These are phyloP conservation scores for Alternaria dauci DNA, from an alignment of 2,329 filamentous ascomycete genomes.

Conservation along the genomic window DNA sequence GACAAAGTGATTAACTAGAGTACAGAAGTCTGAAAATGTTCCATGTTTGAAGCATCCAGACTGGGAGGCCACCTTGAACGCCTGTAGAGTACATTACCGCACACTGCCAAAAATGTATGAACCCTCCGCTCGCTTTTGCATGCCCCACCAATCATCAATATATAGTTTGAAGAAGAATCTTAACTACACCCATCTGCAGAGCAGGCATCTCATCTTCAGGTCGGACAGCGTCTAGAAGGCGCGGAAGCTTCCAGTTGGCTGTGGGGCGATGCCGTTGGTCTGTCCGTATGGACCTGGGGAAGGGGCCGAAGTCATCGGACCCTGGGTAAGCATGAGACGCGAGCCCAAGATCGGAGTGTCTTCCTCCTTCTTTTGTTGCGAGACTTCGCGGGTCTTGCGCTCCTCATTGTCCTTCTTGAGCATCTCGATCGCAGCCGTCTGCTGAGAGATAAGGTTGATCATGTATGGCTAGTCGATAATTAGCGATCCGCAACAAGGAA, in stretches of 20 bases:
- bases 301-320: conserved; percentile 67
- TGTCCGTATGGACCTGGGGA: conserved; percentile 77
- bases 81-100: conserved; percentile 41
- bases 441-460: conserved; percentile 96
- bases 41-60: conserved; percentile 28
- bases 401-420: conserved; percentile 97
- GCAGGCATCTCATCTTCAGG: neutral
- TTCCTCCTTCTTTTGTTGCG: conserved; percentile 88
- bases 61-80: conserved; percentile 35
- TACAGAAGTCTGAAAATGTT: conserved; percentile 35
- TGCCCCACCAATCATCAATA: conserved; percentile 35
- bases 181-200: neutral
- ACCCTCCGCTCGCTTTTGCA: conserved; percentile 35
- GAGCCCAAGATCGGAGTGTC: conserved; percentile 92
- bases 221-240: conserved; percentile 39
- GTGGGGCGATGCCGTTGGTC: conserved; percentile 87
- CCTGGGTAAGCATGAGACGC: conserved; percentile 95
- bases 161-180: conserved; percentile 28
- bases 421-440: conserved; percentile 81
- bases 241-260: conserved; percentile 74
- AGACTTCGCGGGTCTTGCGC: conserved; percentile 74
- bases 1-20: conserved; percentile 34
- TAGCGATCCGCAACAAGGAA: neutral
- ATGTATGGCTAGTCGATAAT: conserved; percentile 74
- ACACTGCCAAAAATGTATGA: conserved; percentile 29